Conservation (phyloP, 352 stramenopile genomes). For the Phytopythium oedochilum region DNA sequence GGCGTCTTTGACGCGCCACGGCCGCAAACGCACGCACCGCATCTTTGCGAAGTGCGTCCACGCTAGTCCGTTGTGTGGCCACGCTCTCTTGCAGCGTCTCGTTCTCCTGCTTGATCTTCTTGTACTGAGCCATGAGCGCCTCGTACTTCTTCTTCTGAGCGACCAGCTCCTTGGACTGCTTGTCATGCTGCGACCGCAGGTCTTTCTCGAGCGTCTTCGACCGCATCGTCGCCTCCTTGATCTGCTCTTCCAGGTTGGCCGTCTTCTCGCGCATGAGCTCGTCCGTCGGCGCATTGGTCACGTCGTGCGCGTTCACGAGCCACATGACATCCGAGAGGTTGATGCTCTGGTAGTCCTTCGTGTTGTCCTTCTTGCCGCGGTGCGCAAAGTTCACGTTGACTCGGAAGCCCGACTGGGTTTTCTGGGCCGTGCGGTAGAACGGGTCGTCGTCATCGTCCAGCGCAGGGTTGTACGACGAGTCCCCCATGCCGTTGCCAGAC, state of each 20-base stretch:
- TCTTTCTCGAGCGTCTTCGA: conserved; percentile 69
- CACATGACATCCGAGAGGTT: conserved; percentile 77
- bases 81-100: conserved; percentile 70
- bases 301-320: conserved; percentile 79
- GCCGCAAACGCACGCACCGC: conserved; percentile 37
- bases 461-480: conserved; percentile 20
- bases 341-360: conserved; percentile 87
- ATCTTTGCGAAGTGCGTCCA: conserved; percentile 79
- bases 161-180: conserved; percentile 65
- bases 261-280: conserved; percentile 87
- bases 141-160: conserved; percentile 81
- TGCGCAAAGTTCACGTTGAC: conserved; percentile 85
- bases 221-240: conserved; percentile 74
- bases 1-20: background rate
- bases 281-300: conserved; percentile 66
- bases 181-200: conserved; percentile 66
- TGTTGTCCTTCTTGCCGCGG: conserved; percentile 81
- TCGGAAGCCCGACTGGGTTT: conserved; percentile 81
- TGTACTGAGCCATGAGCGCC: conserved; percentile 71
- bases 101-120: conserved; percentile 80
- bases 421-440: conserved; percentile 82
- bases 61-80: conserved; percentile 47
- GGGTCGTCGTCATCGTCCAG: conserved; percentile 75
- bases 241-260: conserved; percentile 84
- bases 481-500: conserved; percentile 19